A percentile compares a stretch with the other conserved stretches of the same genome.
Evolutionary conservation across 2,329 filamentous ascomycete species (phyloP).

Genomic region (Aspergillus sp.): DNA sequence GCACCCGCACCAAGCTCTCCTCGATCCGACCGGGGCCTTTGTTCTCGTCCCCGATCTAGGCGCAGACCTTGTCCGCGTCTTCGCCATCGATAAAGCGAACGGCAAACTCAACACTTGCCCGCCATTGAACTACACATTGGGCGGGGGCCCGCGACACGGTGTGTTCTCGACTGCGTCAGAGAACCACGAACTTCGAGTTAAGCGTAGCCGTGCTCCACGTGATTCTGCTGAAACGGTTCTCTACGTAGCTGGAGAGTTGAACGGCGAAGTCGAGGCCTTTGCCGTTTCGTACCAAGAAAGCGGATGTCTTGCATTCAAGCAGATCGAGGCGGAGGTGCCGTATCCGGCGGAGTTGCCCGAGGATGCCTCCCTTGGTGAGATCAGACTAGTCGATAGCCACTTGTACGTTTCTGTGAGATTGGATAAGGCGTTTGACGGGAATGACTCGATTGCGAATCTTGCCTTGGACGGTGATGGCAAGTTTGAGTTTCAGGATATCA

Average conservation of each 20-base stretch:
- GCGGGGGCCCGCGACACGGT: constrained; percentile 65
- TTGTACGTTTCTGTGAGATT: constrained; percentile 35
- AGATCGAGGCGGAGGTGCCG: constrained; percentile 25
- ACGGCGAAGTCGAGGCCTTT: constrained; percentile 53
- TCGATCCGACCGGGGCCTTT: constrained; percentile 66
- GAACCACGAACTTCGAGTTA: background rate
- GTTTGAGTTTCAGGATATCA: constrained; percentile 57
- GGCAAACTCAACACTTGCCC: constrained; percentile 49
- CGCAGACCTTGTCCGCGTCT: constrained; percentile 62
- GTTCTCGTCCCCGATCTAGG: constrained; percentile 67
- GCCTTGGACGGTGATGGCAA: constrained; percentile 59
- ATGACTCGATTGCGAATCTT: constrained; percentile 33
- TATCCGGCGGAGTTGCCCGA: constrained; percentile 29
- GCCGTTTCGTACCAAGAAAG: constrained; percentile 28
- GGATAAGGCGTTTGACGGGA: constrained; percentile 27
- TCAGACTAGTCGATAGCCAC: constrained; percentile 20
- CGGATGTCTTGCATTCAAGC: constrained; percentile 28
- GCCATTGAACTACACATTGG: constrained; percentile 44
- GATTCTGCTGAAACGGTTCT: constrained; percentile 15
- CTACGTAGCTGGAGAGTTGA: constrained; percentile 60
- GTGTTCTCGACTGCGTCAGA: constrained; percentile 50
- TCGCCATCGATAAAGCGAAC: constrained; percentile 48
- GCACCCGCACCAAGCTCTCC: constrained; percentile 64
- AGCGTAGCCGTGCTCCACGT: background rate
- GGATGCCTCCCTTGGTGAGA: constrained; percentile 28